Evolutionary conservation across 2,329 filamentous ascomycete species (phyloP), one percentile per base, ranked within the genome.

Genomic region (Ophiocordyceps australis): DNA sequence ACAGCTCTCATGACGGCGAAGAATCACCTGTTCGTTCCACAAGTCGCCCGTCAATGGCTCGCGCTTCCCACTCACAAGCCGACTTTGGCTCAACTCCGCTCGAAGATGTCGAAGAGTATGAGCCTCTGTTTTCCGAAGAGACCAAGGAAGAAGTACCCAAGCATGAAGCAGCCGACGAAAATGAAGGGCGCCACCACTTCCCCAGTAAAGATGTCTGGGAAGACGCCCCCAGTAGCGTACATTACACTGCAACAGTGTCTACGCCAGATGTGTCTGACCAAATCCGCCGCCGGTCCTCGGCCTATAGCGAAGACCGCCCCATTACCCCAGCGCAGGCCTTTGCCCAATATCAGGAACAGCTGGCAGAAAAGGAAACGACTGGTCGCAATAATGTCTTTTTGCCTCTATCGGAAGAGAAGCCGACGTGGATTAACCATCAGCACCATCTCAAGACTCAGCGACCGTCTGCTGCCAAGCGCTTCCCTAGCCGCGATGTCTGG

Each of bases 171-270:
- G 44, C 47, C 22, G 44, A 46, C 14, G 54, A 59, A 26, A 61
- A 62, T 34, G 60, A 69, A 35, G 55, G 63, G 32, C 67, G 70
- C 34, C 75, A 76, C 32, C 51, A 65, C 33, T 98, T 98, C 50
- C 89, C 89, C 2, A 94, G 85, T 48, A 78, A 85, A 46, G 89
- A 98, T 46, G 70, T 95, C 21, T 98, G 89, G 89, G 89, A 98
- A 54, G 91, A 98, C 47, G 76, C 82, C 1, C 89, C 91, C 4
- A 77, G 74, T 42, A 93, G 83, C 50, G 61, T 81, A 27, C 73
- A 89, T 41, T 71, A 66, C 41, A 74, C 69, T 18, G 74, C 85
- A 4, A 83, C 80, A 31, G 86, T 95, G 7, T 80, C 76, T 3
- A 89, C 81, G 1, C 83, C 83, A 2, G 78, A 45, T 36, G 54